Evolutionary conservation across 2,329 filamentous ascomycete species (phyloP).

Genomic region (Capronia americana): DNA sequence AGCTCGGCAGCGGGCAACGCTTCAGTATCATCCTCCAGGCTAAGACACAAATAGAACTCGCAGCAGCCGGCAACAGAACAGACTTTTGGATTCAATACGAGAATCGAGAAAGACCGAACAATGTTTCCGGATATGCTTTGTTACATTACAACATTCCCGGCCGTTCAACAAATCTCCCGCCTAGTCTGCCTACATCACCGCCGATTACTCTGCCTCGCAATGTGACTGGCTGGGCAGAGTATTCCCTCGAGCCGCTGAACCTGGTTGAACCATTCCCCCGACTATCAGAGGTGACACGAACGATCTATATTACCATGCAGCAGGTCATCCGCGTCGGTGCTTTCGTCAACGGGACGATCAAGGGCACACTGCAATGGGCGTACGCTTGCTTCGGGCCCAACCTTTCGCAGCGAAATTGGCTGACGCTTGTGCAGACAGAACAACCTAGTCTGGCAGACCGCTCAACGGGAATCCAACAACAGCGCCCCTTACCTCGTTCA

Average conservation of each 20-base stretch:
- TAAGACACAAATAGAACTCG: slow-evolving; percentile 49
- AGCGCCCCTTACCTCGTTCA: slow-evolving; percentile 53
- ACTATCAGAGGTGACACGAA: slow-evolving; percentile 56
- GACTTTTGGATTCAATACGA: slow-evolving; percentile 55
- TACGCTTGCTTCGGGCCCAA: slow-evolving; percentile 20
- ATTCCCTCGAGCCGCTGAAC: slow-evolving; percentile 37
- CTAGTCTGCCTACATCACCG: slow-evolving; percentile 33
- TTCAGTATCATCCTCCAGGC: slow-evolving; percentile 63
- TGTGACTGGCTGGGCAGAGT: slow-evolving; percentile 37
- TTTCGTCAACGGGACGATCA: slow-evolving; percentile 33
- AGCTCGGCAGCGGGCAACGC: slow-evolving; percentile 65
- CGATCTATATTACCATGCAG: slow-evolving; percentile 54
- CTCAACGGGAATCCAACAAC: slow-evolving; percentile 40
- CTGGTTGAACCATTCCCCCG: slow-evolving; percentile 37
- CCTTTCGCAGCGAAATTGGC: neutral
- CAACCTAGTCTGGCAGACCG: slow-evolving; percentile 55
- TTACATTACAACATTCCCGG: slow-evolving; percentile 35
- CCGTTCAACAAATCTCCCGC: slow-evolving; percentile 7
- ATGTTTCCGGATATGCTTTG: slow-evolving; percentile 42
- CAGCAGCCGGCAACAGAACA: slow-evolving; percentile 48
- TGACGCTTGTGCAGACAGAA: slow-evolving; percentile 44
- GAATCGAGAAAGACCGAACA: slow-evolving; percentile 40
- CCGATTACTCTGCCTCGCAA: slow-evolving; percentile 38
- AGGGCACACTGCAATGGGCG: slow-evolving; percentile 40
- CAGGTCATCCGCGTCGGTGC: slow-evolving; percentile 37